Percentiles rank a stretch among this genome's conserved stretches.
Evolutionary conservation across 2,329 filamentous ascomycete genomes (phyloP).

Genomic region (Monosporascus sp.): DNA sequence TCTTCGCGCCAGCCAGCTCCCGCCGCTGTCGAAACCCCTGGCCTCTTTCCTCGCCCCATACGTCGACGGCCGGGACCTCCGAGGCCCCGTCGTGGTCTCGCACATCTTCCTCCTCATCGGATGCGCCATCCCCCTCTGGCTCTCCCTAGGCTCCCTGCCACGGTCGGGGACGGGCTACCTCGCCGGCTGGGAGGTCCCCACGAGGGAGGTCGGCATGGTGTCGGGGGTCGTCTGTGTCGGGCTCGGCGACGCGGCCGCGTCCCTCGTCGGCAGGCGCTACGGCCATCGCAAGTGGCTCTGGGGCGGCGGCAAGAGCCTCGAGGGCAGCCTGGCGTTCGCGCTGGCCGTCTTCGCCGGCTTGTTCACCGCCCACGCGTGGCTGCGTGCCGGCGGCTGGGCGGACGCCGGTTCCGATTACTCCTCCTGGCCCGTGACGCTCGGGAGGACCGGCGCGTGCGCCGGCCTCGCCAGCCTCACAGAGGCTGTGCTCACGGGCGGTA

Average conservation of each 20-base stretch:
- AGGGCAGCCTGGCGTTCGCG: constrained; percentile 80
- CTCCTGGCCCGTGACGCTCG: constrained; percentile 45
- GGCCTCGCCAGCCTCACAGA: constrained; percentile 84
- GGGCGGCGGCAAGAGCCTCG: constrained; percentile 92
- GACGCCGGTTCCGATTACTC: neutral
- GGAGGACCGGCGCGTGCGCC: constrained; percentile 69
- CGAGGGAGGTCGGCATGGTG: constrained; percentile 81
- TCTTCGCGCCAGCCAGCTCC: constrained; percentile 83
- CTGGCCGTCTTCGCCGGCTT: constrained; percentile 73
- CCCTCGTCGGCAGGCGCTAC: constrained; percentile 79
- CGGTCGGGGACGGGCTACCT: constrained; percentile 52
- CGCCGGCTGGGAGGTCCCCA: constrained; percentile 68
- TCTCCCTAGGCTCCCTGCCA: constrained; percentile 67
- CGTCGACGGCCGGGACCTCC: constrained; percentile 87
- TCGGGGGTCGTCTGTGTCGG: constrained; percentile 91
- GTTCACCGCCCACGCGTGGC: constrained; percentile 64
- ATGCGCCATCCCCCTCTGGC: constrained; percentile 91
- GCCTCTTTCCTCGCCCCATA: constrained; percentile 87
- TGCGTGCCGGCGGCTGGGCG: constrained; percentile 67
- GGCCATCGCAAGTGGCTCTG: constrained; percentile 90
- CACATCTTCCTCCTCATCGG: constrained; percentile 95
- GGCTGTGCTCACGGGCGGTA: constrained; percentile 90
- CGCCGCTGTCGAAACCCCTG: constrained; percentile 80
- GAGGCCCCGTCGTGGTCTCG: constrained; percentile 89
- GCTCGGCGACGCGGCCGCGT: constrained; percentile 90